These are phyloP conservation scores for Citrus sp. DNA, from an alignment of 345 rosid species.

Conservation along the genomic window DNA sequence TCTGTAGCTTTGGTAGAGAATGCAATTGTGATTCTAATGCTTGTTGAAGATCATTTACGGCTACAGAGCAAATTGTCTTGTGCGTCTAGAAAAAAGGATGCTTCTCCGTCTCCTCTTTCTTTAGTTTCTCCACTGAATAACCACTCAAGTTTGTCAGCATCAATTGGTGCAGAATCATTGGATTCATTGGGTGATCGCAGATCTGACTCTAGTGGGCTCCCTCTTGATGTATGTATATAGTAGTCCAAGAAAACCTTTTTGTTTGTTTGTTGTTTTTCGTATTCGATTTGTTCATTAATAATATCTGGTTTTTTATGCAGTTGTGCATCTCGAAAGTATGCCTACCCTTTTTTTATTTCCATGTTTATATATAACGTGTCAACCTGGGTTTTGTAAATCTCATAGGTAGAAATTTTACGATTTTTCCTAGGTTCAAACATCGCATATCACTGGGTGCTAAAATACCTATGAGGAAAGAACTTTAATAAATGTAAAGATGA, in stretches of 20 bases:
- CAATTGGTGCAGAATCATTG: slow-evolving; percentile 47
- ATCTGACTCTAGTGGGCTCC: slow-evolving; percentile 68
- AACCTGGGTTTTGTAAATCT: not conserved
- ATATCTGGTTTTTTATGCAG: not conserved
- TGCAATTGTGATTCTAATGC: slow-evolving; percentile 97
- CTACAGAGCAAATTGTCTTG: slow-evolving; percentile 85
- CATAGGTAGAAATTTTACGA: not conserved
- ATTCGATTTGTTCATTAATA: not conserved
- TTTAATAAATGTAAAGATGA: not conserved
- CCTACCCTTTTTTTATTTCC: not conserved
- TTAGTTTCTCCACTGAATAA: slow-evolving; percentile 54
- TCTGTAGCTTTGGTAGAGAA: slow-evolving; percentile 97
- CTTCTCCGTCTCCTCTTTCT: slow-evolving; percentile 74
- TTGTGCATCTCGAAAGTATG: not conserved
- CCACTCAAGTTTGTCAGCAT: slow-evolving; percentile 38
- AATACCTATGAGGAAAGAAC: not conserved
- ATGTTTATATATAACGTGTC: not conserved
- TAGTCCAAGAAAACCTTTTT: slow-evolving; percentile 12
- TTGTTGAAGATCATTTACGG: slow-evolving; percentile 98
- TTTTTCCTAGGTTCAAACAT: not conserved
- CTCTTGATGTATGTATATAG: slow-evolving; percentile 75
- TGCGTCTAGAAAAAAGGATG: slow-evolving; percentile 48
- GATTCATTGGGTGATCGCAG: slow-evolving; percentile 57
- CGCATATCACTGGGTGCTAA: not conserved
- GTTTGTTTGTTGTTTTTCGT: not conserved